Evolutionary conservation across 2,329 filamentous ascomycete species (phyloP), one percentile per base, ranked within the genome.

Genomic region (Aureobasidium sp.): DNA sequence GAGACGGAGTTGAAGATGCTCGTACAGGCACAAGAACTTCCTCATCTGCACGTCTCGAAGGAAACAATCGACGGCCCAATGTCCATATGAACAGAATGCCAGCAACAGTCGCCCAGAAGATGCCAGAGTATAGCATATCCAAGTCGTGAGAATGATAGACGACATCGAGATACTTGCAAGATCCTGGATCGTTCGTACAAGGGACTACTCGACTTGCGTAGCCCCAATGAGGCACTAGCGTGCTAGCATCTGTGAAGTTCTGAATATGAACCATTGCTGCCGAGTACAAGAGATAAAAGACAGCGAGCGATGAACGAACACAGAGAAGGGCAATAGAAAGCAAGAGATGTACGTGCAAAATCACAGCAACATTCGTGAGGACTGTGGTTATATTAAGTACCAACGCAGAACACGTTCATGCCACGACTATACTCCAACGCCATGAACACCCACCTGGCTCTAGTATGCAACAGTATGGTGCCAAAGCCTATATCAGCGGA

Each of bases 131-230:
- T 2, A 80, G 70, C 77, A 85, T 82, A 5, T 77, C 78, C 4
- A 78, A 62, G 66, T 82, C 80, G 68, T 85, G 82, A 65, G 75
- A 77, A 60, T 73, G 73, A 66, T 85, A 85, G 14, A 83, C 80
- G 3, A 73, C 74, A 66, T 83, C 81, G 33, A 85, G 75, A 68
- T 86, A 87, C 35, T 72, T 77, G 68, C 84, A 87, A 4, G 81
- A 81, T 2, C 82, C 83, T 0, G 73, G 67, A 69, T 85, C 83
- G 63, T 78, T 85, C 24, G 76, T 80, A 69, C 84, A 86, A 24
- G 83, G 84, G 0, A 84, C 57, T 1, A 78, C 74, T n/a, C 82
- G 78, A 57, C 75, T 74, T 2, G 75, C 73, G 67, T 85, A 86
- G 0, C 81, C 83, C 82, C 82, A 86, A 67, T 85, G 80, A 52